Evolutionary conservation across 2,329 filamentous ascomycete species (phyloP).

Genomic region (Neocatenulostroma microsporum): DNA sequence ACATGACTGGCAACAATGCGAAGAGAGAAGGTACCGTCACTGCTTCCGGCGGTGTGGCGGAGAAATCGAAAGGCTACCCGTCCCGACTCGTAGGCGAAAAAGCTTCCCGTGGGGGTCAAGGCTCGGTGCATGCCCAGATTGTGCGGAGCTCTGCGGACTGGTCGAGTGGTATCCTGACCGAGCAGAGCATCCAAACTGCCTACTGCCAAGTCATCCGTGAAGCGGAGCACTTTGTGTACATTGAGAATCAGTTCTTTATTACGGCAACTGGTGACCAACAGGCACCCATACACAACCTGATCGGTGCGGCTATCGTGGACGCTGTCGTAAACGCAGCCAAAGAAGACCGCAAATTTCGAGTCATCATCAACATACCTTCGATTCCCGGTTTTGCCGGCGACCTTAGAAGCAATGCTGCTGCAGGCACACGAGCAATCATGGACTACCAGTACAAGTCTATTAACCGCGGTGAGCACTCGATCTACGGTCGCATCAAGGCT

Average conservation of each 20-base stretch:
- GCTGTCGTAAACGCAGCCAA: slow-evolving; percentile 74
- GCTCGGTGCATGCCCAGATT: slow-evolving; percentile 72
- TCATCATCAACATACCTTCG: slow-evolving; percentile 84
- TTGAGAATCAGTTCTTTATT: slow-evolving; percentile 99
- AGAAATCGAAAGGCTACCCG: slow-evolving; percentile 23
- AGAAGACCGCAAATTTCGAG: slow-evolving; percentile 77
- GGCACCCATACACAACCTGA: slow-evolving; percentile 74
- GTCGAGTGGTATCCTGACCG: slow-evolving; percentile 81
- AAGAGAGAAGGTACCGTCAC: slow-evolving; percentile 25
- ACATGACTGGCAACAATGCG: slow-evolving; percentile 28
- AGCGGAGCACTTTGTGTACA: slow-evolving; percentile 89
- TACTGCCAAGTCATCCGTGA: slow-evolving; percentile 78
- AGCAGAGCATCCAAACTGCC: slow-evolving; percentile 81
- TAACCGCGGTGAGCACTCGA: slow-evolving; percentile 81
- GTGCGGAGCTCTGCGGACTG: slow-evolving; percentile 88
- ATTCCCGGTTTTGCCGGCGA: slow-evolving; percentile 94
- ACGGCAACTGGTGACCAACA: slow-evolving; percentile 88
- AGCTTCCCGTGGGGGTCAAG: slow-evolving; percentile 40
- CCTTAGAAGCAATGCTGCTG: slow-evolving; percentile 70
- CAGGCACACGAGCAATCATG: slow-evolving; percentile 90
- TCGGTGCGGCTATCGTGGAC: slow-evolving; percentile 84
- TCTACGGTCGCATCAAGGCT: slow-evolving; percentile 67
- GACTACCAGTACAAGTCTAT: slow-evolving; percentile 98
- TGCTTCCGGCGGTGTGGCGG: slow-evolving; percentile 26
- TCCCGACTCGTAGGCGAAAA: slow-evolving; percentile 19